A percentile compares a stretch with the other conserved stretches of the same genome.
Conservation (phyloP, 2,329 filamentous ascomycete species). For the Plenodomus lindquistii region DNA sequence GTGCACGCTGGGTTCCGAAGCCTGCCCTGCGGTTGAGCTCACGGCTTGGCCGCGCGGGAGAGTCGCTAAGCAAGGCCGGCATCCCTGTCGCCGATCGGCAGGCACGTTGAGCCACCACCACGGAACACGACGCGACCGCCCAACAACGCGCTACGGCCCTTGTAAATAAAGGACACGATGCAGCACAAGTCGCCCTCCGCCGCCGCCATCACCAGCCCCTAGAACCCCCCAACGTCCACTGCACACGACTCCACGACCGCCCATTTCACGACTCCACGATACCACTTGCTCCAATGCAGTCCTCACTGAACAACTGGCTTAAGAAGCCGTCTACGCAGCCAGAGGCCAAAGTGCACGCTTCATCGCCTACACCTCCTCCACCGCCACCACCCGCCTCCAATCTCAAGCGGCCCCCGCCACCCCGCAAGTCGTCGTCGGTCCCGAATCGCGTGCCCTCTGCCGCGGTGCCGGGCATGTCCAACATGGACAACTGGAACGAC, state of each 20-base stretch:
- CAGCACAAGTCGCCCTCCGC: no score
- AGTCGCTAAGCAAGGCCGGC: conserved; percentile 20
- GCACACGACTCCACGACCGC: no score
- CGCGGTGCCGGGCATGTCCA: conserved; percentile 14
- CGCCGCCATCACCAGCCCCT: no score
- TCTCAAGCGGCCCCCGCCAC: conserved; percentile 19
- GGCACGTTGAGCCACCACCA: conserved; percentile 13
- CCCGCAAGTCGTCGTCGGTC: conserved; percentile 23
- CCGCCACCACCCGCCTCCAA: conserved; percentile 3
- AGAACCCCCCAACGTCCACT: no score
- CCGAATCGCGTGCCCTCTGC: conserved; percentile 19
- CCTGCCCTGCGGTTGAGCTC: conserved; percentile 34
- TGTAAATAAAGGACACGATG: no score
- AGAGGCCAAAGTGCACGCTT: conserved; percentile 32
- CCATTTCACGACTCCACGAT: neutral
- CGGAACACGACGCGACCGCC: neutral
- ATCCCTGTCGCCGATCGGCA: conserved; percentile 15
- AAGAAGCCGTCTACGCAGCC: conserved; percentile 43
- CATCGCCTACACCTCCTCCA: conserved; percentile 12
- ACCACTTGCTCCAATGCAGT: conserved; percentile 45
- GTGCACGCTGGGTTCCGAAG: no score
- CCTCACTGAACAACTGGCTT: conserved; percentile 53
- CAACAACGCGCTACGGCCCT: no score
- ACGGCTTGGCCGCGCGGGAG: conserved; percentile 31
- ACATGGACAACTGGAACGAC: conserved; percentile 35